These are phyloP conservation scores for Blastobotrys proliferans DNA, from an alignment of 1,139 yeast species.

Conservation along the genomic window DNA sequence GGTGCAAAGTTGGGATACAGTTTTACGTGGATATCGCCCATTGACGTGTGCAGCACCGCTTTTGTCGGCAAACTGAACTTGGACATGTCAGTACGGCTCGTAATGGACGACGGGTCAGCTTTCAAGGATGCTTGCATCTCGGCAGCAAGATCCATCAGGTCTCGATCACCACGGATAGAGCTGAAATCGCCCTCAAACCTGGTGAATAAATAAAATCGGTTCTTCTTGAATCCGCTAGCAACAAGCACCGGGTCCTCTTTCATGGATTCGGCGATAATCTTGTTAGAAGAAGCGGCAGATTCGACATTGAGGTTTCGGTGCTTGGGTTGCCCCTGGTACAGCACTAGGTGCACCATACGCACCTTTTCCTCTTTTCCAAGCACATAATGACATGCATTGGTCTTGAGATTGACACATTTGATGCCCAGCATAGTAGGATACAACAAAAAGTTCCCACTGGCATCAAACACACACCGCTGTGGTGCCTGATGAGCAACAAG, in stretches of 20 bases:
- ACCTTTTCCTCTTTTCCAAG: conserved; percentile 38
- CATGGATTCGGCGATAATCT: conserved; percentile 37
- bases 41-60: conserved; percentile 41
- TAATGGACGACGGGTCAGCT: not conserved
- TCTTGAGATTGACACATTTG: conserved; percentile 35
- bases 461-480: conserved; percentile 39
- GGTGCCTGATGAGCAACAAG: conserved; percentile 18
- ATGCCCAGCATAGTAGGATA: conserved; percentile 39
- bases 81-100: not conserved
- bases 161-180: not conserved
- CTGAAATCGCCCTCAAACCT: conserved; percentile 25
- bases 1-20: conserved; percentile 42
- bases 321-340: conserved; percentile 32
- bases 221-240: conserved; percentile 34
- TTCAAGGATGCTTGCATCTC: not conserved
- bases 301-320: conserved; percentile 25
- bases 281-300: conserved; percentile 39
- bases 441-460: conserved; percentile 35
- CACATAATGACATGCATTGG: conserved; percentile 30
- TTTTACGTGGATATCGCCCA: conserved; percentile 44
- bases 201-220: conserved; percentile 38
- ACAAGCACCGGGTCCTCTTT: conserved; percentile 37
- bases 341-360: conserved; percentile 30
- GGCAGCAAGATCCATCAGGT: not conserved
- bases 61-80: not conserved